Evolutionary conservation across 352 stramenopile species (phyloP).

Genomic region (Salisapilia sapeloensis): DNA sequence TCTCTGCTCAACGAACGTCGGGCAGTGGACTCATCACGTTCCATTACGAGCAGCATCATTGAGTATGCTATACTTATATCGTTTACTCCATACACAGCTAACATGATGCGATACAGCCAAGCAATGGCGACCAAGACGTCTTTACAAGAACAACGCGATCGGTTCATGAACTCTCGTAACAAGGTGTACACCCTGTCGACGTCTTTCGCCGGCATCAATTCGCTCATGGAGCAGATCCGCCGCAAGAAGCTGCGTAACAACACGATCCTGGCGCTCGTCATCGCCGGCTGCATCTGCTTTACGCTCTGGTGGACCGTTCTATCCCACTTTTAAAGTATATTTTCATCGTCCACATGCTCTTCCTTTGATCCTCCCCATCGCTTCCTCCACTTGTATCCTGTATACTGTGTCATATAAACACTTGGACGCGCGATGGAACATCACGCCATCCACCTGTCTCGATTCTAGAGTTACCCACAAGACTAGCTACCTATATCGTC

Average conservation of each 20-base stretch:
- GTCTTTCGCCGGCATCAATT: conserved; percentile 91
- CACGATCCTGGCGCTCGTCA: conserved; percentile 90
- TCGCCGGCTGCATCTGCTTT: conserved; percentile 92
- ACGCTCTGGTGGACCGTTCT: conserved; percentile 90
- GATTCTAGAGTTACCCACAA: too few species aligned
- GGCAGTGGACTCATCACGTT: conserved; percentile 60
- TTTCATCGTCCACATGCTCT: too few species aligned
- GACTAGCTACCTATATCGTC: too few species aligned
- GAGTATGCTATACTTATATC: conserved; percentile 18
- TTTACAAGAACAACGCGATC: conserved; percentile 79
- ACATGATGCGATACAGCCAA: conserved; percentile 20
- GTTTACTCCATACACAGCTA: conserved; percentile 6
- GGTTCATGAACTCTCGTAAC: conserved; percentile 67
- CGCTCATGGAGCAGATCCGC: conserved; percentile 91
- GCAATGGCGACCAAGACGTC: conserved; percentile 73
- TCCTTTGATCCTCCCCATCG: too few species aligned
- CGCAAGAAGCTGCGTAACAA: conserved; percentile 95
- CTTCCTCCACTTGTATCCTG: too few species aligned
- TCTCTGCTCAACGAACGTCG: conserved; percentile 65
- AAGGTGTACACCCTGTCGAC: conserved; percentile 76
- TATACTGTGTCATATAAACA: too few species aligned
- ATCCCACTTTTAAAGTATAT: too few species aligned
- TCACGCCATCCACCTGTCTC: too few species aligned
- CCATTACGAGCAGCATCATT: conserved; percentile 71
- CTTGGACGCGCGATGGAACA: too few species aligned